A percentile compares a stretch with the other conserved stretches of the same genome.
These are phyloP conservation scores for Sporobolomyces pararoseus DNA, from an alignment of 768 basidiomycete genomes.

Conservation along the genomic window DNA sequence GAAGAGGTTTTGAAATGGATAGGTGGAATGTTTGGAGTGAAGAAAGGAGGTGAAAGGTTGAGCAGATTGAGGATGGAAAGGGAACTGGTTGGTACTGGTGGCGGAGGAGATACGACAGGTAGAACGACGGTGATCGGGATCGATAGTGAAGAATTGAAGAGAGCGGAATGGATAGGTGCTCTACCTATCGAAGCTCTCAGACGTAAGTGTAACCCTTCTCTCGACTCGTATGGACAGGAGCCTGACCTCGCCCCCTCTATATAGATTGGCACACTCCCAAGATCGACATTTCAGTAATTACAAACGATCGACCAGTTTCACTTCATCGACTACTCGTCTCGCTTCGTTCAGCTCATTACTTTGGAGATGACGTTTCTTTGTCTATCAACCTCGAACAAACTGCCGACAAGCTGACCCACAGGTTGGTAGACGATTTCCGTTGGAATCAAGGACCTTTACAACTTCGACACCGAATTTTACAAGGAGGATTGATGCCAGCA, in stretches of 20 bases:
- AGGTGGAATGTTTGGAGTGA: slow-evolving; percentile 23
- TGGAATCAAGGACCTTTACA: slow-evolving; percentile 64
- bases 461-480: slow-evolving; percentile 69
- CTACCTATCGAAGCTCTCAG: slow-evolving; percentile 60
- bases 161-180: slow-evolving; percentile 63
- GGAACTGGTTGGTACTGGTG: slow-evolving; percentile 1
- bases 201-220: slow-evolving; percentile 52
- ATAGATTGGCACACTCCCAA: slow-evolving; percentile 71
- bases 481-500: slow-evolving; percentile 73
- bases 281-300: slow-evolving; percentile 70
- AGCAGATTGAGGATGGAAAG: slow-evolving; percentile 14
- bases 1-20: slow-evolving; percentile 36
- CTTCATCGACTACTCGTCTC: slow-evolving; percentile 66
- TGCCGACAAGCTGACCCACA: slow-evolving; percentile 61
- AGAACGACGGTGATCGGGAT: slow-evolving; percentile 31
- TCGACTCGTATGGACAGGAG: background rate
- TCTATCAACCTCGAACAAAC: slow-evolving; percentile 74
- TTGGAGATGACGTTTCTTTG: slow-evolving; percentile 64
- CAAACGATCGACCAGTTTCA: slow-evolving; percentile 69
- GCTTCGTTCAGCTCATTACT: slow-evolving; percentile 59
- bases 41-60: slow-evolving; percentile 21
- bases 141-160: slow-evolving; percentile 52
- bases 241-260: slow-evolving; percentile 24
- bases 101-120: slow-evolving; percentile 9
- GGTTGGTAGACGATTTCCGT: slow-evolving; percentile 54